A percentile compares a stretch with the other conserved stretches of the same genome.
Evolutionary conservation across 495 filamentous ascomycete genomes (phyloP).

Genomic region (Trichocladium antarcticum): DNA sequence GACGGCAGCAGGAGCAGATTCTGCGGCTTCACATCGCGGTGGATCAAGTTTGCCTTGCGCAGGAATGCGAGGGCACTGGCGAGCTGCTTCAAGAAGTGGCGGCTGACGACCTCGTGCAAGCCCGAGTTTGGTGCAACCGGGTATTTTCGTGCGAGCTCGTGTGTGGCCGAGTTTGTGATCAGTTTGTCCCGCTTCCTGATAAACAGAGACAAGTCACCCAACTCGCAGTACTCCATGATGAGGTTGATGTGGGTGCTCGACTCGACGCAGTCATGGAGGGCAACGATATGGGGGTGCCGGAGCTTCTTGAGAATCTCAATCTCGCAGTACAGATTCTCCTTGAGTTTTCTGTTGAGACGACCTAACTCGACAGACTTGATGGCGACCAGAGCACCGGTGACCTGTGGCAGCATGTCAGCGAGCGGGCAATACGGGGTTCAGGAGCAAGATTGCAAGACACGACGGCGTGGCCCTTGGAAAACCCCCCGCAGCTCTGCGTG

Average conservation of each 20-base stretch:
- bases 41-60: slow-evolving; percentile 72
- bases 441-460: too few relatives aligned
- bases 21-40: slow-evolving; percentile 95
- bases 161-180: slow-evolving; percentile 59
- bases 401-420: slow-evolving; percentile 47
- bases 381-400: slow-evolving; percentile 61
- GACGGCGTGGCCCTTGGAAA: too few relatives aligned
- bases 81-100: slow-evolving; percentile 94
- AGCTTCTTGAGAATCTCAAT: slow-evolving; percentile 87
- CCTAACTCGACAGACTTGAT: slow-evolving; percentile 89
- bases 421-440: not conserved
- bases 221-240: slow-evolving; percentile 96
- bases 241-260: slow-evolving; percentile 80
- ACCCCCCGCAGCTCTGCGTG: too few relatives aligned
- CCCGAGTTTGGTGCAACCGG: slow-evolving; percentile 70
- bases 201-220: slow-evolving; percentile 86
- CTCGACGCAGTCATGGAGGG: slow-evolving; percentile 86
- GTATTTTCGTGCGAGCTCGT: slow-evolving; percentile 82
- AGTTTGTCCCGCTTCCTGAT: slow-evolving; percentile 85
- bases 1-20: slow-evolving; percentile 87
- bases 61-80: slow-evolving; percentile 86
- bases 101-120: slow-evolving; percentile 82
- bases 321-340: slow-evolving; percentile 89
- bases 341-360: slow-evolving; percentile 88
- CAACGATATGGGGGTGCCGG: slow-evolving; percentile 93